phyloP scores from a whole-genome alignment of 2,329 filamentous ascomycete genomes.

The Aspergillus ibericus region DNA sequence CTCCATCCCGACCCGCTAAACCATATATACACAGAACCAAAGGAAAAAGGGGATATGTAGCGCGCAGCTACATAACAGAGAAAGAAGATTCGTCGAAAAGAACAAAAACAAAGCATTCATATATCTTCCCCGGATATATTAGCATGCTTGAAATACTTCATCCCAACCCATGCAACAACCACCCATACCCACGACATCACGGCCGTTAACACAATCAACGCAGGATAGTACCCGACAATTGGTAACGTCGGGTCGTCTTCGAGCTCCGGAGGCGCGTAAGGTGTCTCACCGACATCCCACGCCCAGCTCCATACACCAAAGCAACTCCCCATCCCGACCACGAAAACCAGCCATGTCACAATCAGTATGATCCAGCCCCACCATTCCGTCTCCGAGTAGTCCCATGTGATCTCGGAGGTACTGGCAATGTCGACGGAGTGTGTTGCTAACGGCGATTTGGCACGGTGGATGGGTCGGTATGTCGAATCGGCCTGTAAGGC shows the following conservation, averaged over 20 bases:
- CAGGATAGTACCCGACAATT: slow-evolving; percentile 96
- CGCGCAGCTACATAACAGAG: not conserved
- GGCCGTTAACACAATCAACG: slow-evolving; percentile 84
- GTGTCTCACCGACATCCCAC: slow-evolving; percentile 96
- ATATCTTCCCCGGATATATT: slow-evolving; percentile 72
- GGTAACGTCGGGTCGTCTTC: slow-evolving; percentile 93
- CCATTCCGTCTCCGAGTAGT: slow-evolving; percentile 93
- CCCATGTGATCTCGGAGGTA: slow-evolving; percentile 60
- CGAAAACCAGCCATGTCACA: slow-evolving; percentile 93
- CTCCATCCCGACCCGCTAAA: slow-evolving; percentile 1
- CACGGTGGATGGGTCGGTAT: slow-evolving; percentile 31
- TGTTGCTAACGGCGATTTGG: slow-evolving; percentile 41
- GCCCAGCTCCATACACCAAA: slow-evolving; percentile 97
- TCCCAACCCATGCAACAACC: slow-evolving; percentile 93
- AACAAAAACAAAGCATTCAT: slow-evolving; percentile 26
- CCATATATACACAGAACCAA: not conserved
- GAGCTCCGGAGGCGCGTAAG: slow-evolving; percentile 90
- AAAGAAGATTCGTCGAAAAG: not conserved
- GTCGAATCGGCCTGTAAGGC: slow-evolving; percentile 42
- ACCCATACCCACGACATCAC: slow-evolving; percentile 99
- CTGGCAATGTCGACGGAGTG: slow-evolving; percentile 33
- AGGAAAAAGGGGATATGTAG: not conserved
- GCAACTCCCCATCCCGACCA: slow-evolving; percentile 94
- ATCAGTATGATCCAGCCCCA: slow-evolving; percentile 95
- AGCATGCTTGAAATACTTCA: slow-evolving; percentile 99